Base-by-base conservation (phyloP, 345 rosid species). In the Clausena lansium region DNA sequence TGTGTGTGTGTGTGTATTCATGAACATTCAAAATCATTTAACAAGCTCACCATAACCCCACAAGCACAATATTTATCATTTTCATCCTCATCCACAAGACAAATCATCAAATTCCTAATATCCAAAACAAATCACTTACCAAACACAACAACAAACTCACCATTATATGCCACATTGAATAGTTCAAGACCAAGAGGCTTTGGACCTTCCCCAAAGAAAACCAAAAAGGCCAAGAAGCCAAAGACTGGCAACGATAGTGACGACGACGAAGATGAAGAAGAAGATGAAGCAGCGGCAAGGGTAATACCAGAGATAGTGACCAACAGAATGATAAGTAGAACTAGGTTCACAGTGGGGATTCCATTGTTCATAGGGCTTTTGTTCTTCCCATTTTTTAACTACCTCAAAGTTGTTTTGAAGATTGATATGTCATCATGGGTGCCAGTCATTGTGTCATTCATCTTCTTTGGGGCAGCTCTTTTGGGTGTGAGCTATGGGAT, bases 401-500 rank as follows among this genome's bases (percentile, higher is more conserved):
- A 94, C 80, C 93, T 95, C 78, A 95, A 93, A 76, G 96, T 91
- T 27, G 93, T 81, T 9, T 66, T 89, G 78, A 95, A 95, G 84
- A 77, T 95, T 39, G 97, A 95, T 84, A 88, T 95, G 1, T 97
- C 98, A 0, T 81, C 85, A 0, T 95, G 98, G 98, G 90, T 95
- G 74, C 98, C 98, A 36, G 86, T 89, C 54, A 90, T 93, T 38
- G 89, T 95, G 5, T 90, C 99, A 0, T 93, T 92, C 84, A 67
- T 95, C 86, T 92, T 93, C 92, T 92, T 93, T 2, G 98, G 99
- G 61, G 70, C 96, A 35, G 98, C 96, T 14, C 84, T 95, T 41
- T 66, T 90, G 70, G 98, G 99, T 4, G 94, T 93, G 36, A 95
- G 94, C 79, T 93, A 93, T 54, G 99, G 99, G 68, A 95, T 93